Evolutionary conservation across 2,329 filamentous ascomycete genomes (phyloP).

Genomic region (Calonectria honghensis): DNA sequence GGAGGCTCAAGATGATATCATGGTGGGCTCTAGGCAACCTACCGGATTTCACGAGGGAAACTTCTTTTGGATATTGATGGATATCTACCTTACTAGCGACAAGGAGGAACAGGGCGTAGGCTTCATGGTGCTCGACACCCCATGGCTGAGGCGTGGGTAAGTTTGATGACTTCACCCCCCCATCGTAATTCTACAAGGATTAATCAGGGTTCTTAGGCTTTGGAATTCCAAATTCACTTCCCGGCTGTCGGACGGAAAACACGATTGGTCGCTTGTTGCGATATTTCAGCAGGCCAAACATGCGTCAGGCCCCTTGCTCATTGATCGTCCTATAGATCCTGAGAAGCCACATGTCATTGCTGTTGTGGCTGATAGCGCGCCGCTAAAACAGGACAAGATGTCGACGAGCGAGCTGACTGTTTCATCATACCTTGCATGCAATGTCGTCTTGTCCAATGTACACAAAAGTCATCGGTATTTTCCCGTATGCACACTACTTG

Average conservation of each 20-base stretch:
- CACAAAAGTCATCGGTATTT: neutral
- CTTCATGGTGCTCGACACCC: neutral
- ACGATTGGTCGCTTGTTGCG: neutral
- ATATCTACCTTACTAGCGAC: neutral
- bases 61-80: constrained; percentile 11
- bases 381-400: neutral
- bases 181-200: too few relatives aligned
- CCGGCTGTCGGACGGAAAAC: neutral
- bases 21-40: neutral
- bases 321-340: neutral
- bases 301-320: neutral
- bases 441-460: neutral
- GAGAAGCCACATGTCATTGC: neutral
- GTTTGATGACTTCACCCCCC: neutral
- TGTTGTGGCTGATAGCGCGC: neutral
- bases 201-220: neutral
- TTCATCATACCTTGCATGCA: neutral
- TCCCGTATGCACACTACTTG: neutral
- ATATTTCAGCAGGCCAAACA: neutral
- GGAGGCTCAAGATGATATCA: neutral
- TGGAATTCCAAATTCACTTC: neutral
- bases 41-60: neutral
- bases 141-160: neutral
- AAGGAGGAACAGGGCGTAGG: neutral
- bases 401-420: constrained; percentile 13